Conservation (phyloP, 768 basidiomycete genomes). For the Suillus clintonianus region DNA sequence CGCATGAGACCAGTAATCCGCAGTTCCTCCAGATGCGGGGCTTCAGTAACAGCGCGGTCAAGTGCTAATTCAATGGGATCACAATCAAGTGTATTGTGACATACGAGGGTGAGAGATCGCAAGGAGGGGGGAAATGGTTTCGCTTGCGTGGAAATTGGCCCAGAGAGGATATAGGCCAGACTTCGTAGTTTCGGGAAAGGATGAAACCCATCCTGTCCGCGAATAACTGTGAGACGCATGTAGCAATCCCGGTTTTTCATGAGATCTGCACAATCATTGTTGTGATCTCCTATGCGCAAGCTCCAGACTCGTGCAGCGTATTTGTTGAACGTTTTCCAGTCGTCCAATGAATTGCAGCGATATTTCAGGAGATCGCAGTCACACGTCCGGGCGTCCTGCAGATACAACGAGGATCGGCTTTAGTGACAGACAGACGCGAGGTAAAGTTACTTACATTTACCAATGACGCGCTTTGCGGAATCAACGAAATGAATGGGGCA, state of each 20-base stretch:
- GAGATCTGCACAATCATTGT: background rate
- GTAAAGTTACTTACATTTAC: slow-evolving; percentile 1
- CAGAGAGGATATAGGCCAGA: slow-evolving; percentile 2
- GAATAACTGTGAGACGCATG: slow-evolving; percentile 1
- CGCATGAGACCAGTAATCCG: background rate
- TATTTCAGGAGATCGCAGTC: background rate
- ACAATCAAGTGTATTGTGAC: background rate
- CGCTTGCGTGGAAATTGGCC: slow-evolving; percentile 1
- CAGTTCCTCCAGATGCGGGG: slow-evolving; percentile 1
- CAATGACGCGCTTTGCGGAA: background rate
- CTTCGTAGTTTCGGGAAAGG: slow-evolving; percentile 5
- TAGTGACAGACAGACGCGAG: no score
- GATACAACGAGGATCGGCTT: background rate
- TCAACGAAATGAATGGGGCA: slow-evolving; percentile 3
- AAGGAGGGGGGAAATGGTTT: slow-evolving; percentile 7
- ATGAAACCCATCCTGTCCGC: background rate
- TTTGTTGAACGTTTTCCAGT: slow-evolving; percentile 6
- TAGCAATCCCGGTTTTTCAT: background rate
- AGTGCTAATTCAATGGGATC: background rate
- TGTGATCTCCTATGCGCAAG: background rate
- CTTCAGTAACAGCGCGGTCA: background rate
- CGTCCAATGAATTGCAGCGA: background rate
- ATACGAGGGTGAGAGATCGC: slow-evolving; percentile 6
- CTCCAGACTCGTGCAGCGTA: slow-evolving; percentile 7
- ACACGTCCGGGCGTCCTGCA: background rate